phyloP scores from a whole-genome alignment of 352 stramenopile species.

The Pythium scleroteichum region DNA sequence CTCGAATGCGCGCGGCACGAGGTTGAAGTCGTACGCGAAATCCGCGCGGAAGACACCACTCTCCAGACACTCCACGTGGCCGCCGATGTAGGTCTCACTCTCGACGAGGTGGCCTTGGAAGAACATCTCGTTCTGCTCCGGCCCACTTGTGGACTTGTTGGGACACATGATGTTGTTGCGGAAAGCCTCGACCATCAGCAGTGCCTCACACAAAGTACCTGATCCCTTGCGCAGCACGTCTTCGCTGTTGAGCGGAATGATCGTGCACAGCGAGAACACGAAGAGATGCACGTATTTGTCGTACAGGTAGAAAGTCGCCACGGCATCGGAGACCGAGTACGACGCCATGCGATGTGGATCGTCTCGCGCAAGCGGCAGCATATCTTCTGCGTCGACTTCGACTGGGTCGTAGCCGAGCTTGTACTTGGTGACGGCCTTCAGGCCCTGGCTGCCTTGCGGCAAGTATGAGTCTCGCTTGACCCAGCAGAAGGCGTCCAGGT shows the following conservation, averaged over 20 bases:
- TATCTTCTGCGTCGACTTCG: slow-evolving; percentile 98
- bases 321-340: slow-evolving; percentile 99
- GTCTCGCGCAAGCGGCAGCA: slow-evolving; percentile 95
- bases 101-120: slow-evolving; percentile 96
- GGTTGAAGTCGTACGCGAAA: slow-evolving; percentile 96
- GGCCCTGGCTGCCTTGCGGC: slow-evolving; percentile 96
- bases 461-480: slow-evolving; percentile 99
- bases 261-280: slow-evolving; percentile 99
- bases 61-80: slow-evolving; percentile 99
- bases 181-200: slow-evolving; percentile 99
- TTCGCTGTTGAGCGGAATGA: slow-evolving; percentile 98
- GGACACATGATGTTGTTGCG: slow-evolving; percentile 96
- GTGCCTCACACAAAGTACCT: slow-evolving; percentile 97
- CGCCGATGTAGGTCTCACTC: slow-evolving; percentile 99
- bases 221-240: slow-evolving; percentile 97
- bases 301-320: slow-evolving; percentile 99
- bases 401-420: slow-evolving; percentile 99
- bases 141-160: slow-evolving; percentile 96
- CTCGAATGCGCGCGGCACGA: slow-evolving; percentile 93
- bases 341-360: slow-evolving; percentile 97
- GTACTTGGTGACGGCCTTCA: slow-evolving; percentile 99
- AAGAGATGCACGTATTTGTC: slow-evolving; percentile 99
- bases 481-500: slow-evolving; percentile 99
- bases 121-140: slow-evolving; percentile 54
- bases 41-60: slow-evolving; percentile 98